Evolutionary conservation across 345 rosid species (phyloP), one percentile per base, ranked within the genome.

Genomic region (Nasturtium officinale): DNA sequence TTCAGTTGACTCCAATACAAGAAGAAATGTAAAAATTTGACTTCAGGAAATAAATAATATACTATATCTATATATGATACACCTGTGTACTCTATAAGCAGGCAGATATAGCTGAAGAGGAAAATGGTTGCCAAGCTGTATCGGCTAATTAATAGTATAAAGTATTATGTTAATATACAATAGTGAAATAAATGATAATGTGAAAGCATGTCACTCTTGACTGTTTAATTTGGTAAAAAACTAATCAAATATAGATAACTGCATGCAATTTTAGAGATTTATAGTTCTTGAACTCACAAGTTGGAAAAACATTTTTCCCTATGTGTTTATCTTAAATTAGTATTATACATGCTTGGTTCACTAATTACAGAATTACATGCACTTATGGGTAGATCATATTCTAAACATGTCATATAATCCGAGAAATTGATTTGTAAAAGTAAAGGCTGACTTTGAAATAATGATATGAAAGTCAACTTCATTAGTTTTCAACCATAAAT

Each of bases 181-280:
- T 20, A 28, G 61, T 66, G 35, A 67, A 58, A 55, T n/a, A 17
- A 56, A 12, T 74, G 33, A 28, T 26, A 9, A 74, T 66, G 46
- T 50, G 47, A 67, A 74, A 50, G 78, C 78, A 67, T 74, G 67
- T 38, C 61, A 57, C 42, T 11, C 53, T 66, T 74, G 78, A 74
- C 67, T 58, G 26, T 66, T 37, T 18, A 28, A 74, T 28, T 30
- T 74, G 51, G 25, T 46, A 73, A 65, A 47, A 2, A 73, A 46
- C 33, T 67, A 65, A 65, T 37, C 77, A 65, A 73, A 57, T 17
- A 46, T 33, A 45, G 40, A 64, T 55, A 29, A 54, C 25, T 23
- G 38, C 48, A 64, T 65, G 50, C 55, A 73, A 11, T 73, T 73
- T 2, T 7, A 7, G 54, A 23, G 4, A 72, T 43, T 30, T 32